A percentile compares a stretch with the other conserved stretches of the same genome.
phyloP scores from a whole-genome alignment of 495 filamentous ascomycete genomes.

The Aspergillus steynii region DNA sequence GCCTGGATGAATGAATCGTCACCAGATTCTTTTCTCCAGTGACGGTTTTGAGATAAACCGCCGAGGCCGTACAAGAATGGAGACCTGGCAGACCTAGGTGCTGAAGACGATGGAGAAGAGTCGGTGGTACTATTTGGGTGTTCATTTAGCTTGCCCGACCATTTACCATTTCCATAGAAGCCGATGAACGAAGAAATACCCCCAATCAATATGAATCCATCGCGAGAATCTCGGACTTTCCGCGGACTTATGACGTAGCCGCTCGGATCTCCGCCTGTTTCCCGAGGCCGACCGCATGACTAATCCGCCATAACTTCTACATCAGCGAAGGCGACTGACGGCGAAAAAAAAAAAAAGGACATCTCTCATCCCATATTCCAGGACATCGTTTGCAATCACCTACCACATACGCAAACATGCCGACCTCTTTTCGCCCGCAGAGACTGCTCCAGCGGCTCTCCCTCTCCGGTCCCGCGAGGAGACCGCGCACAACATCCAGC shows the following conservation, averaged over 20 bases:
- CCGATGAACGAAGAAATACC: neutral
- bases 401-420: neutral
- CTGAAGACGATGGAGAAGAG: neutral
- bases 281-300: slow-evolving; percentile 2
- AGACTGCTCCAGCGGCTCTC: slow-evolving; percentile 17
- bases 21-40: neutral
- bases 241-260: slow-evolving; percentile 7
- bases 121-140: neutral
- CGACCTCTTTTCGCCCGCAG: slow-evolving; percentile 21
- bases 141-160: neutral
- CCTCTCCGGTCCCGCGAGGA: neutral
- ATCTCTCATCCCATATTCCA: neutral
- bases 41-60: neutral
- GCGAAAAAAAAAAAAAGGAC: neutral
- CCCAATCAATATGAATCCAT: neutral
- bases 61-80: neutral
- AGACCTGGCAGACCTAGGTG: neutral
- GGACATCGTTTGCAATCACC: neutral
- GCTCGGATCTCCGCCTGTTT: neutral
- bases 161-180: neutral
- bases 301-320: slow-evolving; percentile 8
- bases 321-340: neutral
- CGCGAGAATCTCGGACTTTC: neutral
- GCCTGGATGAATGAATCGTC: neutral
- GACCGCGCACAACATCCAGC: neutral